Evolutionary conservation across 768 basidiomycete genomes (phyloP).

Genomic region (Mrakia blollopis): DNA sequence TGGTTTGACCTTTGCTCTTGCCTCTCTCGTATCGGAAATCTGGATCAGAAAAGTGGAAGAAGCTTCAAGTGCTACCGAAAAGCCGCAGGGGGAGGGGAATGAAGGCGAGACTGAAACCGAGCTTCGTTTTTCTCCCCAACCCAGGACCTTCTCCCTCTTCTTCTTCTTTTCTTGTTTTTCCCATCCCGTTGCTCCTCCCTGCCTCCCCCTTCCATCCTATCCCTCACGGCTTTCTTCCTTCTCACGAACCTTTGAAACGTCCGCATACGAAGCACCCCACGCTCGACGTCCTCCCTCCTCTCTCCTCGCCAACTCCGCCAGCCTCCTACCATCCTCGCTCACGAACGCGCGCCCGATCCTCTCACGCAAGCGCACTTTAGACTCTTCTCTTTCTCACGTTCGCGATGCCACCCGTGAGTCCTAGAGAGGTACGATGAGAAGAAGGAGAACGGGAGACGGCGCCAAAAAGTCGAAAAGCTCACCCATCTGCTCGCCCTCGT

Average conservation of each 20-base stretch:
- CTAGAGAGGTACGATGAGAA: too few species aligned
- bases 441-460: neutral
- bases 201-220: neutral
- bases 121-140: neutral
- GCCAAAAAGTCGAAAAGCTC: neutral
- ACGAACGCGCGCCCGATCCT: neutral
- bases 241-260: neutral
- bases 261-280: neutral
- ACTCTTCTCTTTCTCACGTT: neutral
- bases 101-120: neutral
- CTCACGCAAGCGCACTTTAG: neutral
- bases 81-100: neutral
- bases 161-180: too few species aligned
- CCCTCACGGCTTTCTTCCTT: neutral
- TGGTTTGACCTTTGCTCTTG: neutral
- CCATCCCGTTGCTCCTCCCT: neutral
- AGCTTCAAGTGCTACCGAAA: too few species aligned
- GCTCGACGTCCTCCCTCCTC: neutral
- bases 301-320: neutral
- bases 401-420: constrained; percentile 13
- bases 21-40: too few species aligned
- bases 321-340: neutral
- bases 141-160: neutral
- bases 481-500: neutral
- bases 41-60: too few species aligned